Evolutionary conservation across 1,284 basidiomycete species (phyloP).

Genomic region (Stygiomarasmius scandens): DNA sequence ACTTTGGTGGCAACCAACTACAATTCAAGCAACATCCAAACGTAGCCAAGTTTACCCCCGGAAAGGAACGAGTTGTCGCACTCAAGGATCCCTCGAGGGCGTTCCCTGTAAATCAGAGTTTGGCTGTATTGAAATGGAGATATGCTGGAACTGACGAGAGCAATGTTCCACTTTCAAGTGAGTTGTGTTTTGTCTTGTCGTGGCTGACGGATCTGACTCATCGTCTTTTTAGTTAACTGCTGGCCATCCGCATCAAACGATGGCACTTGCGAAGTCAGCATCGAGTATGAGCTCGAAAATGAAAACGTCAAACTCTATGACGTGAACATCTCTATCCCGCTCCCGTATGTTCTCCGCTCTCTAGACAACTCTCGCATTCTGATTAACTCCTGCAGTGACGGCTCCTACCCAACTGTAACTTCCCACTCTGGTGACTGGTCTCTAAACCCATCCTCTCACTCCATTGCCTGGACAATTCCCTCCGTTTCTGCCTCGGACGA

Average conservation of each 20-base stretch:
- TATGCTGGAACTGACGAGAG: constrained; percentile 91
- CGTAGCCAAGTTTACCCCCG: constrained; percentile 83
- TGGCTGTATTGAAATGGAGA: constrained; percentile 93
- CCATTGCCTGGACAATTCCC: constrained; percentile 84
- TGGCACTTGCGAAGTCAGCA: constrained; percentile 90
- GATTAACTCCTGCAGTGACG: constrained; percentile 50
- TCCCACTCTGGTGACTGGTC: constrained; percentile 81
- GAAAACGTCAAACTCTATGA: constrained; percentile 81
- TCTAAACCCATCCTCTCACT: constrained; percentile 76
- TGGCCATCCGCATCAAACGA: constrained; percentile 94
- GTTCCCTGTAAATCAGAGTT: constrained; percentile 87
- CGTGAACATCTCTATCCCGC: constrained; percentile 87
- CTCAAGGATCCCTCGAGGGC: constrained; percentile 83
- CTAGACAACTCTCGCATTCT: constrained; percentile 2
- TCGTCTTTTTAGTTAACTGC: constrained; percentile 89
- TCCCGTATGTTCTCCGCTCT: constrained; percentile 65
- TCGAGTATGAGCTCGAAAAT: constrained; percentile 96
- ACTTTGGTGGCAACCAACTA: constrained; percentile 68
- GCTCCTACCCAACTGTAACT: constrained; percentile 85
- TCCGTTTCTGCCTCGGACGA: constrained; percentile 55
- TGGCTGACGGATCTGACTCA: constrained; percentile 3
- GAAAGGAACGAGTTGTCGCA: constrained; percentile 72
- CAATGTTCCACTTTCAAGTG: constrained; percentile 88
- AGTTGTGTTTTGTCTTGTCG: constrained; percentile 32
- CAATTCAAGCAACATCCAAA: constrained; percentile 98